Conservation (phyloP, 2,329 filamentous ascomycete genomes). For the Fusarium praegraminearum region DNA sequence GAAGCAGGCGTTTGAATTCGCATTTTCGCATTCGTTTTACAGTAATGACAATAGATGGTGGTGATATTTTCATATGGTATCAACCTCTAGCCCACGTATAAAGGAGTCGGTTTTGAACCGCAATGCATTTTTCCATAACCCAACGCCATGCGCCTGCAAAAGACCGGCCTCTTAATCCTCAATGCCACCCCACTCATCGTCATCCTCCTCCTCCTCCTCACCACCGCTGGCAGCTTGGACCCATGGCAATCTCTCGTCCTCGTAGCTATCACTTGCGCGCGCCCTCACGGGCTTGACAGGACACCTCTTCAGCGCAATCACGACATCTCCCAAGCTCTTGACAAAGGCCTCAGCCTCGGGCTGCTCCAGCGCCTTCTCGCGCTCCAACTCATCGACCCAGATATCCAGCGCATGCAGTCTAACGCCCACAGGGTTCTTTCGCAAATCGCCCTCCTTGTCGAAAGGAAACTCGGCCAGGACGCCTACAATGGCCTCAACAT, state of each 20-base stretch:
- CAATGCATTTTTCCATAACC: slow-evolving; percentile 36
- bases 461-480: slow-evolving; percentile 51
- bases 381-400: slow-evolving; percentile 90
- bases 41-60: slow-evolving; percentile 37
- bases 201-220: slow-evolving; percentile 54
- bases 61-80: slow-evolving; percentile 42
- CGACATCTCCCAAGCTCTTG: slow-evolving; percentile 63
- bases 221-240: slow-evolving; percentile 55
- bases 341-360: slow-evolving; percentile 61
- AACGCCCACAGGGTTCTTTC: slow-evolving; percentile 82
- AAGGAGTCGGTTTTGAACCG: slow-evolving; percentile 20
- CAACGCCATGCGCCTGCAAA: slow-evolving; percentile 46
- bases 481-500: slow-evolving; percentile 46
- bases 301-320: slow-evolving; percentile 68
- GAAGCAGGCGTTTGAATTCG: slow-evolving; percentile 35
- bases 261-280: slow-evolving; percentile 76
- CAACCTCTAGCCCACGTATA: slow-evolving; percentile 38
- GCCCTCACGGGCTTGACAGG: slow-evolving; percentile 78
- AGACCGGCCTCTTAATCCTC: slow-evolving; percentile 63
- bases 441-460: slow-evolving; percentile 55
- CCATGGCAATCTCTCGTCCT: slow-evolving; percentile 78
- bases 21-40: slow-evolving; percentile 16
- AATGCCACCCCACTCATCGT: slow-evolving; percentile 73
- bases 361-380: slow-evolving; percentile 66
- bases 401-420: slow-evolving; percentile 90